Base-by-base conservation (phyloP, 352 stramenopile genomes). In the Phytopythium helicoides region DNA sequence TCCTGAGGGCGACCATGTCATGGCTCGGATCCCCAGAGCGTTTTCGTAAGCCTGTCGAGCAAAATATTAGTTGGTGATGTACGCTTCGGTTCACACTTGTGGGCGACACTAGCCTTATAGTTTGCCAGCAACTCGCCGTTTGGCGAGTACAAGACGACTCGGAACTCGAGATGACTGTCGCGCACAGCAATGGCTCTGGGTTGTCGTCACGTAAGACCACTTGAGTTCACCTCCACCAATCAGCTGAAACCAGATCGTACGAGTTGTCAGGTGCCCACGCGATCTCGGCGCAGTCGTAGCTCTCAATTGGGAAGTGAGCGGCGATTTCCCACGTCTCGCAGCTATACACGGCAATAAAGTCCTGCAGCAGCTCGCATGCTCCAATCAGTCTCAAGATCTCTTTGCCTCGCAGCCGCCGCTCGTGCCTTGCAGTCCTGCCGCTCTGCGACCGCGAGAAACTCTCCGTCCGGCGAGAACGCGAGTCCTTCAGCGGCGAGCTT, bases 231-330 rank as follows among this genome's bases (percentile, higher is more conserved):
- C 28, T n/a, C 15, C 18, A 12, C 21, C 3, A 3, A 22, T 3
- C 33, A 28, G n/a, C 12, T 9, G 11, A 3, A 31, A 26, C 12
- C 9, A 39, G 33, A 18, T 16, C 71, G 52, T 74, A 90, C 79
- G 70, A 72, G 53, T 87, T 77, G 37, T 91, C 81, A 4, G 80
- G 68, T 0, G 79, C 81, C 81, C 79, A 94, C 31, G 26, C 18
- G 31, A 94, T 62, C 62, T 94, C 75, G 1, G 80, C 72, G 31
- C 81, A 89, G 62, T 94, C 84, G 58, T 94, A 94, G 54, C 77
- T 92, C 19, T 89, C 79, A 12, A 89, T 49, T 2, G 79, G 40
- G 49, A 92, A 94, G 51, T 92, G 84, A 0, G 66, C 50, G 3
- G 78, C 72, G 6, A 92, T 58, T 28, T 92, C 80, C 84, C 84